Conservation (phyloP, 257 asterid genomes). For the Solanum virginianum region DNA sequence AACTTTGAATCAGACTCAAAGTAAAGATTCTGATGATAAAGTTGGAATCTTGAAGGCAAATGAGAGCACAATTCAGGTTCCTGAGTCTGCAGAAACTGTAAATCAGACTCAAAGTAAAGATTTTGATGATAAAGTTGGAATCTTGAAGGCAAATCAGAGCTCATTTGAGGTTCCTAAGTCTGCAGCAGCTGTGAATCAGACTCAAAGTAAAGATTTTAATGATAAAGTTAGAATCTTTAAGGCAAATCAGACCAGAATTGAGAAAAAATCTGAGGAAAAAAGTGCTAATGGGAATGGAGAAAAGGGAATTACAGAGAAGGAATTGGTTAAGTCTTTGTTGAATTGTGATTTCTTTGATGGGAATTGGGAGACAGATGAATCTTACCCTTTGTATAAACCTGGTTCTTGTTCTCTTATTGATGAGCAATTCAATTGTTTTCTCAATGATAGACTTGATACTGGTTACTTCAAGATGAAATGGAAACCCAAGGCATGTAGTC, state of each 20-base stretch:
- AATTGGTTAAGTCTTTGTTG: conserved; percentile 39
- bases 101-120: conserved; percentile 15
- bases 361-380: conserved; percentile 74
- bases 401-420: conserved; percentile 93
- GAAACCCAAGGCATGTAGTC: conserved; percentile 79
- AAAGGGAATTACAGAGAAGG: conserved; percentile 24
- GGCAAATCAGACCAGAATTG: conserved; percentile 17
- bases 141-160: conserved; percentile 25
- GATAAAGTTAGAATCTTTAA: conserved; percentile 23
- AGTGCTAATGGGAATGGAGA: conserved; percentile 15
- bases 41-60: conserved; percentile 22
- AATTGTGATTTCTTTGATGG: conserved; percentile 77
- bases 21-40: conserved; percentile 11
- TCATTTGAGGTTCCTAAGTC: conserved; percentile 6
- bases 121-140: conserved; percentile 17
- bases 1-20: conserved; percentile 25
- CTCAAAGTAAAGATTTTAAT: conserved; percentile 6
- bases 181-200: conserved; percentile 25
- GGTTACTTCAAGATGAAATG: conserved; percentile 51
- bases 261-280: conserved; percentile 3
- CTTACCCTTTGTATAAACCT: conserved; percentile 76
- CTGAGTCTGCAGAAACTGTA: conserved; percentile 10
- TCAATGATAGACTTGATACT: conserved; percentile 71
- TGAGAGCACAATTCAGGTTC: conserved; percentile 11
- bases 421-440: conserved; percentile 77